Conservation (phyloP, 2,329 filamentous ascomycete species). For the Aspergillus vadensis region DNA sequence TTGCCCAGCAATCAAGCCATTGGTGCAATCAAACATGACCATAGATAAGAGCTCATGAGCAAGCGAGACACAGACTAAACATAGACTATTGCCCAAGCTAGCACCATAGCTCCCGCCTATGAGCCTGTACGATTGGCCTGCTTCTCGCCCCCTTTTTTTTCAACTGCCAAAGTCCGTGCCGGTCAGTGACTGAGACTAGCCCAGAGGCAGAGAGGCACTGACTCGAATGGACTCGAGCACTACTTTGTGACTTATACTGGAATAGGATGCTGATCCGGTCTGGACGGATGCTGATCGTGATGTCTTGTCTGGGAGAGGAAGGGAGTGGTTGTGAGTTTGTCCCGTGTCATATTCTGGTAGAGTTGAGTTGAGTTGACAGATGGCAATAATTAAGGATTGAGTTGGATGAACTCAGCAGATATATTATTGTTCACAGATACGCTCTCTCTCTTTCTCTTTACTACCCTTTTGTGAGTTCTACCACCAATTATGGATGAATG, state of each 20-base stretch:
- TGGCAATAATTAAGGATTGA: too few relatives aligned
- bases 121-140: background rate
- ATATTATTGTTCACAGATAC: too few relatives aligned
- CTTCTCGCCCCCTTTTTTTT: background rate
- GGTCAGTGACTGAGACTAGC: too few relatives aligned
- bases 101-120: background rate
- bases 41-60: background rate
- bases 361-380: too few relatives aligned
- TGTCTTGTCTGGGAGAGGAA: background rate
- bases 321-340: background rate
- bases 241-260: too few relatives aligned
- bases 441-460: too few relatives aligned
- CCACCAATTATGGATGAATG: background rate
- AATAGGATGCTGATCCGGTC: slow-evolving; percentile 3
- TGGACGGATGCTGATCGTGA: slow-evolving; percentile 7
- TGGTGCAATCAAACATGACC: background rate
- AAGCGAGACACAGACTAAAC: background rate
- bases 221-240: too few relatives aligned
- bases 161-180: too few relatives aligned
- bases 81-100: background rate
- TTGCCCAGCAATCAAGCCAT: background rate
- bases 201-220: too few relatives aligned
- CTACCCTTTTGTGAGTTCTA: too few relatives aligned
- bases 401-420: too few relatives aligned
- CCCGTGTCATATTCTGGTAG: too few relatives aligned